Evolutionary conservation across 1,284 basidiomycete species (phyloP).

Genomic region (Marasmius oreades): DNA sequence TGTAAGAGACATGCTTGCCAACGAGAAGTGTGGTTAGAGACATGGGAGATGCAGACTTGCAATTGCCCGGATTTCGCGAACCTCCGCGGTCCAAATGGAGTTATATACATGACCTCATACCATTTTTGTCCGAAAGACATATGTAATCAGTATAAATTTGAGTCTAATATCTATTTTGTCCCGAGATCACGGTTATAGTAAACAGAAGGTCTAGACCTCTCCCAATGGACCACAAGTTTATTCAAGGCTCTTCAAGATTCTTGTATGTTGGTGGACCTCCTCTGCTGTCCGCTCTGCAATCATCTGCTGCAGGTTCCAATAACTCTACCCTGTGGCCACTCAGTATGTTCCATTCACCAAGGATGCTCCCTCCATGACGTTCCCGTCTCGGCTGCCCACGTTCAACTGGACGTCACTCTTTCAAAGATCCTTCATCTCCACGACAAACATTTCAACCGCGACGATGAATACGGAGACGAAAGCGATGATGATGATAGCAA

Average conservation of each 20-base stretch:
- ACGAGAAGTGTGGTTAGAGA: conserved; percentile 19
- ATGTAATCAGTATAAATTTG: too few relatives aligned
- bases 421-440: conserved; percentile 56
- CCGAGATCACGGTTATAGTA: background rate
- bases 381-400: conserved; percentile 6
- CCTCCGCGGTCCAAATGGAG: background rate
- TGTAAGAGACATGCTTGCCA: conserved; percentile 71
- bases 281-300: conserved; percentile 33
- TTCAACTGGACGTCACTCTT: conserved; percentile 54
- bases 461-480: conserved; percentile 19
- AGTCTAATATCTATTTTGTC: too few relatives aligned
- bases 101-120: background rate
- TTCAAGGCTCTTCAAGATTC: background rate
- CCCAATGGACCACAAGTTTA: too few relatives aligned
- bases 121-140: too few relatives aligned
- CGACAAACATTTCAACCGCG: conserved; percentile 13
- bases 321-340: conserved; percentile 42
- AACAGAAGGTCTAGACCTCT: too few relatives aligned
- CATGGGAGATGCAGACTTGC: too few relatives aligned
- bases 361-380: conserved; percentile 27
- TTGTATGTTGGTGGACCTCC: conserved; percentile 15
- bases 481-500: conserved; percentile 22
- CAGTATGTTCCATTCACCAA: conserved; percentile 33
- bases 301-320: conserved; percentile 25
- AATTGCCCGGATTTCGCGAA: too few relatives aligned